Base-by-base conservation (phyloP, 2,329 filamentous ascomycete species). In the Trichophaea hybrida region DNA sequence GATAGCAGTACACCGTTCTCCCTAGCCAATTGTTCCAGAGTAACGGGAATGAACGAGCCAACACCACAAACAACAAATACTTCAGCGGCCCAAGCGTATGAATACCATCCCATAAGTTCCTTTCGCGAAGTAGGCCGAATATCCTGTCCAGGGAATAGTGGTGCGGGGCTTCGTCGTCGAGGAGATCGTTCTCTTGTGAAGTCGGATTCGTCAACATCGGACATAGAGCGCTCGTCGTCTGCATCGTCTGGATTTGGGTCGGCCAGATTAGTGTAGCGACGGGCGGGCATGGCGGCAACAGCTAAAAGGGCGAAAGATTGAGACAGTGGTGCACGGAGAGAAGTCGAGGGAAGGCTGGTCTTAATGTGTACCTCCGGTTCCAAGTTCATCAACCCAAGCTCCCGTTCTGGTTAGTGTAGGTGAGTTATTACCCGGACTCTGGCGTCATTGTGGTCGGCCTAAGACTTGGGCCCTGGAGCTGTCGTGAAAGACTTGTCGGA, bases 1-100 rank as follows among this genome's bases (percentile, higher is more conserved):
- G 82, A 84, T 32, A 91, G 76, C 6, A 96, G 79, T 37, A 95
- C 86, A 51, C 93, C 93, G 71, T 90, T 90, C 70, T 95, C 91
- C 68, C 93, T 81, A 10, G 93, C 90, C 57, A 98, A 81, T 65
- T 93, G 90, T 72, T 98, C 93, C 63, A 98, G 80, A 3, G 93
- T 86, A 62, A 98, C 94, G 31, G 93, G 93, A 63, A 98, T 90
- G 73, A 98, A 98, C 43, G 88, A 94, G 52, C 90, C 83, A 71
- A 86, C 81, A 24, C 83, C 91, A 72, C 93, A 97, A 59, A 97
- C 87, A 13, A 94, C 88, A 72, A 96, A 97, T 57, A 94, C 91
- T 75, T 98, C 93, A 17, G 91, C 89, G 31, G 93, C 93, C 78
- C 94, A 97, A 46, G 86, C 86, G 75, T 97, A 97, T 71, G 85